Base-by-base conservation (phyloP, 768 basidiomycete species). In the Macrolepiota fuliginosa region DNA sequence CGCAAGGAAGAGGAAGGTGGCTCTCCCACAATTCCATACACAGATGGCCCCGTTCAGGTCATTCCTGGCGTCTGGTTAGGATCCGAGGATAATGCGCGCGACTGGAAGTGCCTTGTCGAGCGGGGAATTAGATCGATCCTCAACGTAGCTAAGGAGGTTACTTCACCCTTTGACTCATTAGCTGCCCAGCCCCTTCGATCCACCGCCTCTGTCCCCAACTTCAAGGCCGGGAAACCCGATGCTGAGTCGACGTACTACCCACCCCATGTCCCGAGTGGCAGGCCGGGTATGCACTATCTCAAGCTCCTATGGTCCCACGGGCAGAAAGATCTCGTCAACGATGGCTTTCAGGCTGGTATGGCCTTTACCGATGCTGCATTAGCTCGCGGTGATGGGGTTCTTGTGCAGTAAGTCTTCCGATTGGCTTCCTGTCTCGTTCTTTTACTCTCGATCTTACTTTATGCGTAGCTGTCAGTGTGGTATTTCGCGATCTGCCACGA, bases 301-400 rank as follows among this genome's bases (percentile, higher is more conserved):
- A 94, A 93, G 72, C 83, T 96, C 27, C 82, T 83, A 55, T 96
- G 94, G 95, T 94, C 92, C 24, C 94, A 96, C 70, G 94, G 94
- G n/a, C 92, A 96, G 74, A 82, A 90, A 59, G 90, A 96, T 71
- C 84, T 96, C 40, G 92, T 94, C 65, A 74, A 85, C 2, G 76
- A 84, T 42, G 93, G 92, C 52, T 94, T 95, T 74, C 84, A 85
- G 54, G 81, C 79, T 7, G 94, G 89, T 4, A 92, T 95, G 85
- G 73, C 82, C 19, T 96, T 94, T 64, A 83, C 90, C 61, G 94
- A 95, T 71, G 83, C 84, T 36, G 88, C 91, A 51, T 73, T 93
- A 57, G 79, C 82, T 57, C 87, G 90, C 66, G 86, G 86, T 57
- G 91, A 92, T 63, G 90, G 91, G 64, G 84, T 94, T 60, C 81